These are phyloP conservation scores for Zasmidium cellare DNA, from an alignment of 2,329 filamentous ascomycete species.

Conservation along the genomic window DNA sequence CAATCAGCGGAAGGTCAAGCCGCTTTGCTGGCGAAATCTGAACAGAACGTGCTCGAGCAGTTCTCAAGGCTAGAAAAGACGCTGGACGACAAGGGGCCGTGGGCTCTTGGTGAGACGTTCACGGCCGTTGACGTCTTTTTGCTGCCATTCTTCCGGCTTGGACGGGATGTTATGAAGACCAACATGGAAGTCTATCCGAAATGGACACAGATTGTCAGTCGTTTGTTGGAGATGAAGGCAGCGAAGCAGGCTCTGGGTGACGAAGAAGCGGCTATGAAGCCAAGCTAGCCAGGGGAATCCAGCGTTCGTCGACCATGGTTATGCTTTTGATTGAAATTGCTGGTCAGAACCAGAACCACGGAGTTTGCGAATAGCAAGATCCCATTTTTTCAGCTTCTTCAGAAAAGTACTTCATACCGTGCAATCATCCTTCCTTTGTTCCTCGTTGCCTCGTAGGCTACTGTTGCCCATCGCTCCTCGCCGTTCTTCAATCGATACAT, in stretches of 20 bases:
- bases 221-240: conserved; percentile 4
- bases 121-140: conserved; percentile 7
- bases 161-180: conserved; percentile 3
- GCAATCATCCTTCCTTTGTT: too few relatives aligned
- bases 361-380: too few relatives aligned
- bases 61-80: not conserved
- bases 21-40: not conserved
- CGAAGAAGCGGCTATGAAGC: not conserved
- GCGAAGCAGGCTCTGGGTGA: conserved; percentile 6
- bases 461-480: too few relatives aligned
- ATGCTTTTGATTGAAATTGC: too few relatives aligned
- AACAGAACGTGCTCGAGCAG: not conserved
- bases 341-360: too few relatives aligned
- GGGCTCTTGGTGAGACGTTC: conserved; percentile 1
- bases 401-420: too few relatives aligned
- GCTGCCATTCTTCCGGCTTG: conserved; percentile 2
- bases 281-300: too few relatives aligned
- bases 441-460: too few relatives aligned
- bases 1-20: not conserved
- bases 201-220: conserved; percentile 3
- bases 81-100: not conserved
- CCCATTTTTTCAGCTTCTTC: too few relatives aligned
- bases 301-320: too few relatives aligned
- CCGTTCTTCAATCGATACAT: too few relatives aligned
- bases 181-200: conserved; percentile 9